Percentiles rank a stretch among this genome's conserved stretches.
Evolutionary conservation across 1,284 basidiomycete genomes (phyloP).

Genomic region (Singerocomus rubriflavus): DNA sequence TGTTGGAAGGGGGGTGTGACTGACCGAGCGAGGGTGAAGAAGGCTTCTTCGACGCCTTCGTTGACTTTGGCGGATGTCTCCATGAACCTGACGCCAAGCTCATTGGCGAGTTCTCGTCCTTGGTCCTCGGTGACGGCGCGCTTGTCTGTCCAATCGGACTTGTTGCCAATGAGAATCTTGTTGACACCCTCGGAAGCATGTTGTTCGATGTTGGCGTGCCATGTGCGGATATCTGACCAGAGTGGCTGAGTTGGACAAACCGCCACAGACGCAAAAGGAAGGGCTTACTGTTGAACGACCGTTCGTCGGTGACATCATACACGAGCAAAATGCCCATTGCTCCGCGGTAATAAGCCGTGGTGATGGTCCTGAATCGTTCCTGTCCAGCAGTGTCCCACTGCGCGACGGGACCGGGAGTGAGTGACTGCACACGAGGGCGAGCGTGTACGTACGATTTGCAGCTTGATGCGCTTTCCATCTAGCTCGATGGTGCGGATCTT

Average conservation of each 20-base stretch:
- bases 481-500: constrained; percentile 97
- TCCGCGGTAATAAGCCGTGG: constrained; percentile 99
- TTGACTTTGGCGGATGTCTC: constrained; percentile 98
- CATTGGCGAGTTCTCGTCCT: constrained; percentile 78
- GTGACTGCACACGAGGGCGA: constrained; percentile 1
- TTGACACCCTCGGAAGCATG: constrained; percentile 98
- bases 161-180: constrained; percentile 99
- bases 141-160: constrained; percentile 99
- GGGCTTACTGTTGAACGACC: constrained; percentile 91
- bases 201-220: constrained; percentile 98
- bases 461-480: constrained; percentile 93
- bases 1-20: constrained; percentile 27
- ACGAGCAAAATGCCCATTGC: constrained; percentile 99
- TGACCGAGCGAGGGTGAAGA: constrained; percentile 94
- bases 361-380: constrained; percentile 99
- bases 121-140: constrained; percentile 87
- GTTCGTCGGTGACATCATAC: constrained; percentile 98
- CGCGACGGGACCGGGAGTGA: constrained; percentile 4
- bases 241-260: not conserved
- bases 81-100: constrained; percentile 93
- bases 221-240: constrained; percentile 89
- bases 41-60: constrained; percentile 98
- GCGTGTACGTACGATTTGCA: constrained; percentile 78
- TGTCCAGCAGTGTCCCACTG: constrained; percentile 99
- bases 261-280: constrained; percentile 3